A percentile compares a stretch with the other conserved stretches of the same genome.
These are phyloP conservation scores for Wakefieldia striispora DNA, from an alignment of 768 basidiomycete species.

Conservation along the genomic window DNA sequence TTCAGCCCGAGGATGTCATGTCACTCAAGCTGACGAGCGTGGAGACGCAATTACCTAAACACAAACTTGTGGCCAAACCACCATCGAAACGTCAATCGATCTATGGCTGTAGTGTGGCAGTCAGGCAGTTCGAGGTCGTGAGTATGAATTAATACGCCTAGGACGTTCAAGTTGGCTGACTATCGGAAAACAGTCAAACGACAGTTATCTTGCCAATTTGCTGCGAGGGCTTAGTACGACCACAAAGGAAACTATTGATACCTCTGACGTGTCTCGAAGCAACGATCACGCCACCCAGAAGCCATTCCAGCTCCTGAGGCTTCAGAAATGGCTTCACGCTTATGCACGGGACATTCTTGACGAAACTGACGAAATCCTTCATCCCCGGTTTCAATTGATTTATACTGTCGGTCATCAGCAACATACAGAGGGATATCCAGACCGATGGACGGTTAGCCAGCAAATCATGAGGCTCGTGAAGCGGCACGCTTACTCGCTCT, in stretches of 20 bases:
- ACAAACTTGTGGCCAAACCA: not conserved
- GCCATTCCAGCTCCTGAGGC: conserved; percentile 20
- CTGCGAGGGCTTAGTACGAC: no score
- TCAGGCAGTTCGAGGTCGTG: no score
- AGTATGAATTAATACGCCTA: no score
- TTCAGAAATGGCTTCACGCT: conserved; percentile 19
- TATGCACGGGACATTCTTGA: conserved; percentile 22
- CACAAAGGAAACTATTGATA: no score
- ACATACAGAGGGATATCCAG: conserved; percentile 29
- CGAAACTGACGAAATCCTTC: conserved; percentile 28
- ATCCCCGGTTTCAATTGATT: conserved; percentile 32
- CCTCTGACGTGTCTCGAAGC: no score
- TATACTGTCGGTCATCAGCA: conserved; percentile 30
- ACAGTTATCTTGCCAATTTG: no score
- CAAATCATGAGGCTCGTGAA: conserved; percentile 22
- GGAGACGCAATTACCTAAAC: conserved; percentile 27
- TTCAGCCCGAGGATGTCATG: conserved; percentile 51
- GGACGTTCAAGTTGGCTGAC: no score
- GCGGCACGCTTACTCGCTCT: conserved; percentile 1
- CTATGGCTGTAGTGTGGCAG: no score
- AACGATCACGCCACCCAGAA: not conserved
- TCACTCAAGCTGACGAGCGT: conserved; percentile 46
- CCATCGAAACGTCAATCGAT: not conserved
- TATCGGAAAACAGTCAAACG: no score
- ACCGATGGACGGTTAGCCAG: conserved; percentile 32